Percentiles rank a stretch among this genome's conserved stretches.
Evolutionary conservation across 768 basidiomycete species (phyloP).

Genomic region (Podaxis sp.): DNA sequence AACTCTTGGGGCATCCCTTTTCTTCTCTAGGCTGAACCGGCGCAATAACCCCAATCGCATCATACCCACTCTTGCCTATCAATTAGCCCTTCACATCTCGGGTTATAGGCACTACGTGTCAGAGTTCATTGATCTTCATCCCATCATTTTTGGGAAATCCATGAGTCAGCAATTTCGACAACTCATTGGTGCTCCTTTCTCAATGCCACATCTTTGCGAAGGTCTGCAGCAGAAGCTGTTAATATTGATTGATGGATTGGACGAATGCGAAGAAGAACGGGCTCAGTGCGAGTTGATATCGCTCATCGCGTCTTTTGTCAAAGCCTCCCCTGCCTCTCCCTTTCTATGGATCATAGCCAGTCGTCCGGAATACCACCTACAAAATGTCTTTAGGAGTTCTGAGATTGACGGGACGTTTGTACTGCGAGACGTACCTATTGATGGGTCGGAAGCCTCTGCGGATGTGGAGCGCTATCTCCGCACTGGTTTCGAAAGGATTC

Average conservation of each 20-base stretch:
- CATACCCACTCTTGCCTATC: background rate
- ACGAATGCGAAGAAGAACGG: background rate
- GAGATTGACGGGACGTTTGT: background rate
- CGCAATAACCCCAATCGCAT: background rate
- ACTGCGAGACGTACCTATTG: background rate
- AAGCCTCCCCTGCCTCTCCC: background rate
- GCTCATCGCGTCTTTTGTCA: background rate
- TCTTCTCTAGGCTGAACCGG: background rate
- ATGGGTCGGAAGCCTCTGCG: background rate
- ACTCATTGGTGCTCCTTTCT: background rate
- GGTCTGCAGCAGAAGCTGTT: background rate
- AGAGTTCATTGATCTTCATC: background rate
- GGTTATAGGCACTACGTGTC: background rate
- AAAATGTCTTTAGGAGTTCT: background rate
- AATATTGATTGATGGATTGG: background rate
- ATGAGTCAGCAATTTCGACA: background rate
- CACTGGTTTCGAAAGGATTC: background rate
- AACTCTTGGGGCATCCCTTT: background rate
- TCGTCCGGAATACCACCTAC: background rate
- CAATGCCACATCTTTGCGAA: no score
- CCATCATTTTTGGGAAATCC: background rate
- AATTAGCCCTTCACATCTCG: background rate
- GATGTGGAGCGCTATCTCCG: background rate
- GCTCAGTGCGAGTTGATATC: background rate
- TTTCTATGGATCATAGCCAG: background rate